phyloP scores from a whole-genome alignment of 139 green algal genomes.

The Chlorella sp. region DNA sequence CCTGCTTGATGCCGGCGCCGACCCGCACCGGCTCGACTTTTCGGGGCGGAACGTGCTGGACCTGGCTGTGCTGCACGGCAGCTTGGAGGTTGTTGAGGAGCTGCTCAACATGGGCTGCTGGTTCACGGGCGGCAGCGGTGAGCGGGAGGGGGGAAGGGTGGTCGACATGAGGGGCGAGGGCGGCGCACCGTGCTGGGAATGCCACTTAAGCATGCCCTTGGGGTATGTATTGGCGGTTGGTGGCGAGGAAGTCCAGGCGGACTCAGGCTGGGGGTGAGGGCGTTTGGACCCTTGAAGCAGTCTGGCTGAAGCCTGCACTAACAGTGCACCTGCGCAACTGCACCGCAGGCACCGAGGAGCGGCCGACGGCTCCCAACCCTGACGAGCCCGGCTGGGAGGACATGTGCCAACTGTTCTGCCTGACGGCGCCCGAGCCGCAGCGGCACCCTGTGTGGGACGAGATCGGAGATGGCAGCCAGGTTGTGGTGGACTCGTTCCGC shows the following conservation, averaged over 20 bases:
- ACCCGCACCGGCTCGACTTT: conserved; percentile 29
- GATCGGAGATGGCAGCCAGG: neutral
- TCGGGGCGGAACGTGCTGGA: conserved; percentile 40
- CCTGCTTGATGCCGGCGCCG: conserved; percentile 35
- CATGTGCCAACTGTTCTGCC: conserved; percentile 7
- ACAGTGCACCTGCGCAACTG: neutral
- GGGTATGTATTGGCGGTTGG: neutral
- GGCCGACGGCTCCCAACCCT: neutral
- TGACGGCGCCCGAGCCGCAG: neutral
- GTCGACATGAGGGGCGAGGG: neutral
- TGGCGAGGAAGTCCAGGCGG: too few relatives aligned
- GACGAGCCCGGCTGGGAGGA: neutral
- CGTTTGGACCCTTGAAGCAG: too few relatives aligned
- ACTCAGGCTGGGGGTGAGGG: too few relatives aligned
- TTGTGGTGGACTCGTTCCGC: conserved; percentile 3
- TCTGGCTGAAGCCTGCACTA: too few relatives aligned
- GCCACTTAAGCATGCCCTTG: neutral
- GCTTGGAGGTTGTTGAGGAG: neutral
- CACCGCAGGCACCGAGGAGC: conserved; percentile 8
- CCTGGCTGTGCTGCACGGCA: conserved; percentile 49
- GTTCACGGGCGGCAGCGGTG: conserved; percentile 29
- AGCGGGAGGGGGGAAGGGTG: neutral
- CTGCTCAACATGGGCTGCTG: conserved; percentile 38
- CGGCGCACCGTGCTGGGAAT: neutral
- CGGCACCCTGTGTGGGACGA: neutral